These are phyloP conservation scores for Triadica sebifera DNA, from an alignment of 345 rosid genomes.

Conservation along the genomic window DNA sequence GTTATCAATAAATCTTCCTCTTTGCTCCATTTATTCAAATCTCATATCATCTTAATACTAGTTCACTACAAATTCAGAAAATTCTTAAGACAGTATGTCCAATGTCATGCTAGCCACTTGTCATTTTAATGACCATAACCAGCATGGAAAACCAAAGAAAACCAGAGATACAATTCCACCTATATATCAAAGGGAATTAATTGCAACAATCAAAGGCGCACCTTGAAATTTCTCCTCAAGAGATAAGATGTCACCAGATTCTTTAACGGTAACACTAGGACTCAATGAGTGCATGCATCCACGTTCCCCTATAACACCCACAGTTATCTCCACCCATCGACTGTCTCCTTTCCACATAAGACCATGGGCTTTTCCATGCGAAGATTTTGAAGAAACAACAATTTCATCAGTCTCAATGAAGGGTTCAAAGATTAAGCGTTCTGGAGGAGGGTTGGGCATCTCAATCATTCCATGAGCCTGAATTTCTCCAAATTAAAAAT, in stretches of 20 bases:
- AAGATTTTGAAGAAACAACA: conserved; percentile 55
- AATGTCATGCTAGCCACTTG: not conserved
- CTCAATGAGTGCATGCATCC: conserved; percentile 80
- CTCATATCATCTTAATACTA: not conserved
- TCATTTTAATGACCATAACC: not conserved
- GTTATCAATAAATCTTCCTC: not conserved
- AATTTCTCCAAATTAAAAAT: conserved; percentile 18
- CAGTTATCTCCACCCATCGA: conserved; percentile 89
- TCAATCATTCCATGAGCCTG: conserved; percentile 92
- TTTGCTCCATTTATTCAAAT: not conserved
- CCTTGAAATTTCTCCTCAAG: conserved; percentile 99
- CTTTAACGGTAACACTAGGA: conserved; percentile 91
- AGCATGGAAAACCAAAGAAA: not conserved
- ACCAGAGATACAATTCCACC: not conserved
- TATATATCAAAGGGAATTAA: not conserved
- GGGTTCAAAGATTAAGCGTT: conserved; percentile 77
- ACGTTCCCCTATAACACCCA: conserved; percentile 68
- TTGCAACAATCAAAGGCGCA: conserved; percentile 12
- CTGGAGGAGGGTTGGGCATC: conserved; percentile 92
- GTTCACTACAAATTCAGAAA: not conserved
- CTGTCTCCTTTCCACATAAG: conserved; percentile 73
- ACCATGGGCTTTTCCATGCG: conserved; percentile 25
- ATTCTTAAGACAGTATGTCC: not conserved
- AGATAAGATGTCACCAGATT: conserved; percentile 82
- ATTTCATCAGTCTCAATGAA: conserved; percentile 89